Evolutionary conservation across 1,139 yeast genomes (phyloP), one percentile per base, ranked within the genome.

Genomic region (Hemisphaericaspora lyxosophila): DNA sequence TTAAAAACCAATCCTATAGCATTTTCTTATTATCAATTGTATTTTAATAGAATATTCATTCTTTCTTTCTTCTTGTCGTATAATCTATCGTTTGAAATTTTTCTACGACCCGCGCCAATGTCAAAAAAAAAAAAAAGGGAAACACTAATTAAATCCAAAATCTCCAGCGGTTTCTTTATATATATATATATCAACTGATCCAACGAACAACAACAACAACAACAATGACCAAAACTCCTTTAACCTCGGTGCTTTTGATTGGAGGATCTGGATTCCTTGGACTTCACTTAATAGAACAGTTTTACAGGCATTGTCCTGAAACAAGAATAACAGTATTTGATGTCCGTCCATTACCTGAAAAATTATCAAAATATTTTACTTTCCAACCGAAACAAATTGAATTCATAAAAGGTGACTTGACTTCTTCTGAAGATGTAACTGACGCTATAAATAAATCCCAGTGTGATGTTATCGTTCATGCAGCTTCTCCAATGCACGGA

Each of bases 181-280:
- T 23, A 15, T 14, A 11, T 4, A 13, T 14, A 7, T 13, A 12
- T 25, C 27, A 8, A 12, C 27, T 5, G 4, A 11, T 4, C n/a
- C n/a, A 23, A 11, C 9, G 6, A 23, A 9, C 9, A 5, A 23
- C n/a, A 23, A 23, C 12, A 4, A n/a, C 11, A 33, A 18, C n/a
- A n/a, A n/a, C n/a, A 17, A 36, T 36, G 39, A 26, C 39, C 12
- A 32, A 32, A 29, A 33, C 39, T n/a, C 33, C 36, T 14, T 39
- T 45, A 33, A 43, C 44, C 5, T 46, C 50, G 7, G 95, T 90
- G 4, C 76, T 92, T 27, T 70, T 92, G 24, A 79, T 92, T 26
- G 98, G 98, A 34, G 98, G 98, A 4, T 72, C 96, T 3, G 99
- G 99, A 0, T 94, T 94, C 53, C 74, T 94, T 24, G 99, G 99